Evolutionary conservation across 1,139 yeast genomes (phyloP).

Genomic region (Zygotorulaspora mrakii): DNA sequence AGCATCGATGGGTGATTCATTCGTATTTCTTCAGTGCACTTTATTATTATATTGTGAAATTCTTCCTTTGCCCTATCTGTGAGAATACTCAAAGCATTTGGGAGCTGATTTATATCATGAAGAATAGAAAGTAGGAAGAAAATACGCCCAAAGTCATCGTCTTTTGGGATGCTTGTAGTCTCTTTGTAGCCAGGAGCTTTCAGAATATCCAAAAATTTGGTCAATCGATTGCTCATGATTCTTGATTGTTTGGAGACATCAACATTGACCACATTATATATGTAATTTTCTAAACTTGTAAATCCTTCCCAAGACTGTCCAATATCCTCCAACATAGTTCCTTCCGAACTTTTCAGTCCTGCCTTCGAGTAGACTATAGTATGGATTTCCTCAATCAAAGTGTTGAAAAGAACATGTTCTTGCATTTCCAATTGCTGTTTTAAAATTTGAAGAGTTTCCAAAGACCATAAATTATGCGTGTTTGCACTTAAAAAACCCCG

Average conservation of each 20-base stretch:
- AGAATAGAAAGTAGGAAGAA: conserved; percentile 53
- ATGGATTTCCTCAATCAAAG: conserved; percentile 71
- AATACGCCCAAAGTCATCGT: conserved; percentile 23
- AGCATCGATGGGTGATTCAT: conserved; percentile 47
- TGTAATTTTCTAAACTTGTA: conserved; percentile 52
- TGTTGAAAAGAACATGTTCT: conserved; percentile 62
- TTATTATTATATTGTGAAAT: conserved; percentile 51
- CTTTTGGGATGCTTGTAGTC: conserved; percentile 3
- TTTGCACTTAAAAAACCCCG: conserved; percentile 56
- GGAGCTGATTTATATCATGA: conserved; percentile 58
- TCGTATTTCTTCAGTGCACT: conserved; percentile 63
- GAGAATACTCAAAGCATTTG: conserved; percentile 56
- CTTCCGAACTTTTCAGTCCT: conserved; percentile 15
- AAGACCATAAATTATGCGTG: conserved; percentile 55
- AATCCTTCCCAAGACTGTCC: conserved; percentile 35
- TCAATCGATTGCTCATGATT: conserved; percentile 39
- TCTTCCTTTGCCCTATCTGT: conserved; percentile 48
- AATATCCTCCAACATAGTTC: conserved; percentile 23
- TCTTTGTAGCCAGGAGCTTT: conserved; percentile 2
- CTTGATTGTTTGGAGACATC: conserved; percentile 53
- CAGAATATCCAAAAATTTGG: conserved; percentile 42
- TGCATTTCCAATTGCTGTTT: conserved; percentile 60
- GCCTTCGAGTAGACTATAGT: conserved; percentile 64
- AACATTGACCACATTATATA: conserved; percentile 54
- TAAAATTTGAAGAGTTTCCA: conserved; percentile 57